These are phyloP conservation scores for Suillus plorans DNA, from an alignment of 768 basidiomycete genomes.

Conservation along the genomic window DNA sequence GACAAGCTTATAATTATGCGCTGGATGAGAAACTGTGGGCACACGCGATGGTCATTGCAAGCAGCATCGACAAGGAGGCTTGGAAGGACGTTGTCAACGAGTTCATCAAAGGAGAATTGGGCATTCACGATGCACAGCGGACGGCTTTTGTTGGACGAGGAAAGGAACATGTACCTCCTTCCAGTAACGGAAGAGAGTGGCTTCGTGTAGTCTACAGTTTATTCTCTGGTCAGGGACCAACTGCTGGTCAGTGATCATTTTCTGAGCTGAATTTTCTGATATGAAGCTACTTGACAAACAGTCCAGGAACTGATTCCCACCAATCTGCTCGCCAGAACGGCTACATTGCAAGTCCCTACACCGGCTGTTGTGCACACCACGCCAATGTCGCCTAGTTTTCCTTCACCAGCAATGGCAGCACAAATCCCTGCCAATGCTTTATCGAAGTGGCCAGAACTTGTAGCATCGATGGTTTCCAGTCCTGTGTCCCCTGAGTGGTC, in stretches of 20 bases:
- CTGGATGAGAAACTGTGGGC: conserved; percentile 90
- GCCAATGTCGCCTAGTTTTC: conserved; percentile 66
- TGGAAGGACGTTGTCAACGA: conserved; percentile 91
- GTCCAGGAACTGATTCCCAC: conserved; percentile 75
- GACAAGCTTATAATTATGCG: conserved; percentile 85
- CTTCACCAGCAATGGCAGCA: conserved; percentile 39
- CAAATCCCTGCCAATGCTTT: conserved; percentile 64
- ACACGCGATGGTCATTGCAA: conserved; percentile 93
- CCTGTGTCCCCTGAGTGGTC: conserved; percentile 67
- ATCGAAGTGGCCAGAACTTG: conserved; percentile 81
- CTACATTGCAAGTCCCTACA: conserved; percentile 39
- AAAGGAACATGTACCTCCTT: conserved; percentile 20
- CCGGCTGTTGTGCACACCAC: conserved; percentile 40
- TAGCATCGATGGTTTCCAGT: conserved; percentile 78
- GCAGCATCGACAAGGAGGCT: conserved; percentile 87
- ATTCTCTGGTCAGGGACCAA: conserved; percentile 79
- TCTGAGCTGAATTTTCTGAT: neutral
- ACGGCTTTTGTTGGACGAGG: conserved; percentile 16
- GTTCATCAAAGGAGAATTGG: conserved; percentile 79
- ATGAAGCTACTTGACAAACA: conserved; percentile 28
- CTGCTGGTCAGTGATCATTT: conserved; percentile 53
- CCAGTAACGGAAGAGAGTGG: conserved; percentile 61
- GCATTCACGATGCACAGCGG: conserved; percentile 33
- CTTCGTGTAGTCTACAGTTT: conserved; percentile 80
- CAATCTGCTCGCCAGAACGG: conserved; percentile 45